These are phyloP conservation scores for Tolypocladium sp. DNA, from an alignment of 2,329 filamentous ascomycete genomes.

Conservation along the genomic window DNA sequence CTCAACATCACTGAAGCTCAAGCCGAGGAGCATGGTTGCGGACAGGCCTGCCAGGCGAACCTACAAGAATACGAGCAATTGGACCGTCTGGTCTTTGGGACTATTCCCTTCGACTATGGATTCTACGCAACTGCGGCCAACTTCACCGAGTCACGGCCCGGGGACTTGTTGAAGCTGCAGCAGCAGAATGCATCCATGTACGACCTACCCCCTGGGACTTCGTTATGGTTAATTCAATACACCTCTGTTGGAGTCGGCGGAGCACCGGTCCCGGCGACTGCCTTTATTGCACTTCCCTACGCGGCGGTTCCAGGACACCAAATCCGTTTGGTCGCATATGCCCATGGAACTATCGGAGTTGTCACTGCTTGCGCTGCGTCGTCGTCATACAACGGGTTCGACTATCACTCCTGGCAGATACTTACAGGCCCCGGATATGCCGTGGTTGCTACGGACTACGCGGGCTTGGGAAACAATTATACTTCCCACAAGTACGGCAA, in stretches of 20 bases:
- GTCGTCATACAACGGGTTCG: slow-evolving; percentile 1
- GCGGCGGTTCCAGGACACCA: not conserved
- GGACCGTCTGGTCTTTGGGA: no score
- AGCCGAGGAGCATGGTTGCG: no score
- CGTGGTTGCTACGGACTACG: slow-evolving; percentile 12
- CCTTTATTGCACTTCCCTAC: slow-evolving; percentile 6
- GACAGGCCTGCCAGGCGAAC: no score
- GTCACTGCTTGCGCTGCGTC: slow-evolving; percentile 6
- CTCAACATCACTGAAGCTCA: no score
- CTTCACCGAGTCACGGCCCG: no score
- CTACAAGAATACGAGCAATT: no score
- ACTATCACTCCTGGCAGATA: slow-evolving; percentile 6
- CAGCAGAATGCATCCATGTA: no score
- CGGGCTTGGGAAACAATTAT: slow-evolving; percentile 11
- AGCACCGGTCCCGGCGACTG: slow-evolving; percentile 5
- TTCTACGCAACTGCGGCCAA: no score
- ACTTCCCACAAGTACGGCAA: slow-evolving; percentile 10
- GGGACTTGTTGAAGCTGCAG: no score
- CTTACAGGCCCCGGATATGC: slow-evolving; percentile 4
- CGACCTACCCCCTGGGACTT: no score
- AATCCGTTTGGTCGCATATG: slow-evolving; percentile 4
- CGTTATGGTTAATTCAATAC: no score
- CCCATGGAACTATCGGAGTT: slow-evolving; percentile 8
- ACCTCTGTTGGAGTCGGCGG: not conserved
- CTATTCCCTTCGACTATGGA: no score